These are phyloP conservation scores for Litchi chinensis DNA, from an alignment of 345 rosid species.

Conservation along the genomic window DNA sequence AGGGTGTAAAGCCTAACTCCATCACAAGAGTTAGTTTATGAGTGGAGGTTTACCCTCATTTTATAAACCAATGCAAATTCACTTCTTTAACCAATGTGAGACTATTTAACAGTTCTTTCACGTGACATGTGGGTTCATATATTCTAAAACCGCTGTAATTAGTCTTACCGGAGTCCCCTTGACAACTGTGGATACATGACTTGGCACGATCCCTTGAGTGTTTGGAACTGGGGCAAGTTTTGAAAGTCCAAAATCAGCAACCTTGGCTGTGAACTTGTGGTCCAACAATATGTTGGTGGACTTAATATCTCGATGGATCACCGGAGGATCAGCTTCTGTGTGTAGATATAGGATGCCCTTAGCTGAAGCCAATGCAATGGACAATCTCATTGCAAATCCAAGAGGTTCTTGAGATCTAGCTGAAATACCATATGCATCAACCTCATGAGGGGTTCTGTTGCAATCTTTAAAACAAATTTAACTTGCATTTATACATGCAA, in stretches of 20 bases:
- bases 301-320: constrained; percentile 90
- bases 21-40: too few relatives aligned
- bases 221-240: constrained; percentile 84
- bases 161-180: constrained; percentile 88
- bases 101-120: too few relatives aligned
- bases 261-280: constrained; percentile 72
- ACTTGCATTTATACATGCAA: background rate
- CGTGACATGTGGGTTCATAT: too few relatives aligned
- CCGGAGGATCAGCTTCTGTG: constrained; percentile 93
- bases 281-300: constrained; percentile 88
- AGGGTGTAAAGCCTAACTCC: too few relatives aligned
- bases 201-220: constrained; percentile 61
- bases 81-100: too few relatives aligned
- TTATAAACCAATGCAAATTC: too few relatives aligned
- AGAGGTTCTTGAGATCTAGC: constrained; percentile 53
- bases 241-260: constrained; percentile 96
- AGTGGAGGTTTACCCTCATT: too few relatives aligned
- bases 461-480: background rate
- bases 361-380: constrained; percentile 75
- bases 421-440: constrained; percentile 34
- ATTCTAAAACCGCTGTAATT: too few relatives aligned
- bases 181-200: constrained; percentile 83
- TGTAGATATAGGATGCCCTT: constrained; percentile 84
- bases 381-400: constrained; percentile 68
- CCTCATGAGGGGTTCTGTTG: background rate